phyloP scores from a whole-genome alignment of 1,139 yeast genomes.

The Pneumocystis canis region DNA sequence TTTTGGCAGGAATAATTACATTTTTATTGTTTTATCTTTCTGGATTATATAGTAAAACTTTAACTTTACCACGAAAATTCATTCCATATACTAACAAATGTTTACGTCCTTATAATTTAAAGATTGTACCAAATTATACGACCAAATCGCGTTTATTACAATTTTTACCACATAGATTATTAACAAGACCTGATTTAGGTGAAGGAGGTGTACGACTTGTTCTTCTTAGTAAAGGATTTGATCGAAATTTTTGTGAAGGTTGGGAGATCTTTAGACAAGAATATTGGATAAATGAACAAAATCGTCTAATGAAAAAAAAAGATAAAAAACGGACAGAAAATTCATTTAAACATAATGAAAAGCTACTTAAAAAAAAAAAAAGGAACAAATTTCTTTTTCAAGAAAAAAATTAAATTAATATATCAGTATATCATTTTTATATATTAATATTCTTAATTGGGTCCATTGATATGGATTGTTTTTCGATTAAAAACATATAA shows the following conservation, averaged over 20 bases:
- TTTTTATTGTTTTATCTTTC: constrained; percentile 8
- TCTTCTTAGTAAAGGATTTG: constrained; percentile 65
- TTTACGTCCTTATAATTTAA: constrained; percentile 7
- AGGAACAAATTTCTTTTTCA: not conserved
- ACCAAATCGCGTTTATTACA: not conserved
- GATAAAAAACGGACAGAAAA: not conserved
- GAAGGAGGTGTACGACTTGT: constrained; percentile 30
- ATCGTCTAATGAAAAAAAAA: constrained; percentile 29
- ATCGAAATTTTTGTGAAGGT: constrained; percentile 72
- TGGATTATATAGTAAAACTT: constrained; percentile 8
- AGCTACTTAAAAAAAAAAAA: not conserved
- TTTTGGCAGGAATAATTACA: constrained; percentile 8
- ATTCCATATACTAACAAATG: constrained; percentile 12
- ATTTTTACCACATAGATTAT: not conserved
- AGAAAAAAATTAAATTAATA: not conserved
- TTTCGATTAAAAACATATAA: not conserved
- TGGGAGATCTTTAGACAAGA: constrained; percentile 93
- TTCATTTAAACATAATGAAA: not conserved
- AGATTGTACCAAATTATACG: constrained; percentile 4
- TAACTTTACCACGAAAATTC: constrained; percentile 8
- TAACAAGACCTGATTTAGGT: not conserved
- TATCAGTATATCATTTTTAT: not conserved
- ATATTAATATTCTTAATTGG: not conserved
- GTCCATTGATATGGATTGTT: not conserved
- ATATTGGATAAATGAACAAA: constrained; percentile 80